phyloP scores from a whole-genome alignment of 495 filamentous ascomycete species.

The Daldinia vernicosa region DNA sequence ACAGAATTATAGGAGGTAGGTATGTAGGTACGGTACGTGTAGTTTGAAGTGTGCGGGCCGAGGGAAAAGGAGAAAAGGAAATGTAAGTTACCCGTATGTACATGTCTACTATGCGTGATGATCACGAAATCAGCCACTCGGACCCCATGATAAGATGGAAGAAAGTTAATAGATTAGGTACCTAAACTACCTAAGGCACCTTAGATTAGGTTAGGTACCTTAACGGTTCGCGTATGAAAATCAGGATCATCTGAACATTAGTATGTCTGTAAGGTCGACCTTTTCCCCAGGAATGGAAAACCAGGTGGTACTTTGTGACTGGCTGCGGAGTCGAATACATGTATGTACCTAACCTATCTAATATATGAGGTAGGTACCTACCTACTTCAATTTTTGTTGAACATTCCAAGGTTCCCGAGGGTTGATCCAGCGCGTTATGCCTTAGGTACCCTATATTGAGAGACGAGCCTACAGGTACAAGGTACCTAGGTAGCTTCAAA shows the following conservation, averaged over 20 bases:
- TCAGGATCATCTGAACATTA: conserved; percentile 26
- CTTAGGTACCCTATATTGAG: no score
- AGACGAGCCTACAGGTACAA: no score
- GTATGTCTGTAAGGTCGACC: neutral
- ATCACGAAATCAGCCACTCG: conserved; percentile 23
- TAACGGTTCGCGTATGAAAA: conserved; percentile 8
- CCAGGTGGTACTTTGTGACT: conserved; percentile 17
- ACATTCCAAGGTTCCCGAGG: neutral
- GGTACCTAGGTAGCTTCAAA: no score
- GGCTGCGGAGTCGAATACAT: neutral
- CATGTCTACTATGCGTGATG: conserved; percentile 14
- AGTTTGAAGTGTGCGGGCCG: neutral
- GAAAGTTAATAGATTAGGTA: neutral
- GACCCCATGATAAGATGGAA: neutral
- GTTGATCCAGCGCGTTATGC: neutral
- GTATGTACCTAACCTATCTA: no score
- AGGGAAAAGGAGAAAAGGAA: neutral
- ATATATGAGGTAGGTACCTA: no score
- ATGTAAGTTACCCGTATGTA: neutral
- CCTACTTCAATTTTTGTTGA: no score
- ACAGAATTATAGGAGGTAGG: neutral
- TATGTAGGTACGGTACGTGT: neutral
- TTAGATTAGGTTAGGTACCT: no score
- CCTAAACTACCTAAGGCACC: neutral
- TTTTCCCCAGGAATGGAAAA: conserved; percentile 5